Percentiles rank a stretch among this genome's conserved stretches.
Evolutionary conservation across 2,329 filamentous ascomycete genomes (phyloP).

Genomic region (Kalmusia sp.): DNA sequence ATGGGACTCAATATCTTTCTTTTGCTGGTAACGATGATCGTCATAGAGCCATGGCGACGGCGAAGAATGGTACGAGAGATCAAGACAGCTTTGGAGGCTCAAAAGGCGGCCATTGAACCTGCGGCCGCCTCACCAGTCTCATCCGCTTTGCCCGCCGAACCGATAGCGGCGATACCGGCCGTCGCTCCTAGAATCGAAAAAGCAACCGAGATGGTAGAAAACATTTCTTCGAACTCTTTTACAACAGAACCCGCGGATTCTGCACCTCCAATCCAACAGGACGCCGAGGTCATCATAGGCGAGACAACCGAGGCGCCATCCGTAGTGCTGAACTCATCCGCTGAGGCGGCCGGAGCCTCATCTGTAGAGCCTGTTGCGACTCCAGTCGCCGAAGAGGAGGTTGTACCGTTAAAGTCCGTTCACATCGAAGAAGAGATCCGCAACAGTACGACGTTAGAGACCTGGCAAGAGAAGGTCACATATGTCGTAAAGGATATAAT

Average conservation of each 20-base stretch:
- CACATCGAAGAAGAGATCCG: slow-evolving; percentile 23
- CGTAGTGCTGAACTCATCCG: neutral
- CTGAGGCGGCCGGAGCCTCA: slow-evolving; percentile 9
- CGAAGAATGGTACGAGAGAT: slow-evolving; percentile 81
- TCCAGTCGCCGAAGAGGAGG: slow-evolving; percentile 15
- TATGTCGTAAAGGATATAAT: slow-evolving; percentile 44
- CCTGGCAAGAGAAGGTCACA: slow-evolving; percentile 31
- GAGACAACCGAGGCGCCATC: slow-evolving; percentile 15
- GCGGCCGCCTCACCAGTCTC: slow-evolving; percentile 9
- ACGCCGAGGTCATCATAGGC: slow-evolving; percentile 1
- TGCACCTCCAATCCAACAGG: neutral
- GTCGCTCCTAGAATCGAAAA: slow-evolving; percentile 30
- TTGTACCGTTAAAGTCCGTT: slow-evolving; percentile 20
- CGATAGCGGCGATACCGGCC: slow-evolving; percentile 4
- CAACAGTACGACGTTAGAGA: slow-evolving; percentile 13
- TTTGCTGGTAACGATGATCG: slow-evolving; percentile 84
- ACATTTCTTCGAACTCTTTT: neutral
- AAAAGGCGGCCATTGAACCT: slow-evolving; percentile 29
- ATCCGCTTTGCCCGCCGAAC: too few relatives aligned
- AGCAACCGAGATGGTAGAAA: slow-evolving; percentile 21
- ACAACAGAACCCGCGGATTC: slow-evolving; percentile 1
- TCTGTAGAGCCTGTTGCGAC: slow-evolving; percentile 1
- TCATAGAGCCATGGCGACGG: slow-evolving; percentile 92
- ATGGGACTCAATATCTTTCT: slow-evolving; percentile 97
- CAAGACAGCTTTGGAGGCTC: slow-evolving; percentile 42